Conservation (phyloP, 2,329 filamentous ascomycete species). For the Colletotrichum salicis region DNA sequence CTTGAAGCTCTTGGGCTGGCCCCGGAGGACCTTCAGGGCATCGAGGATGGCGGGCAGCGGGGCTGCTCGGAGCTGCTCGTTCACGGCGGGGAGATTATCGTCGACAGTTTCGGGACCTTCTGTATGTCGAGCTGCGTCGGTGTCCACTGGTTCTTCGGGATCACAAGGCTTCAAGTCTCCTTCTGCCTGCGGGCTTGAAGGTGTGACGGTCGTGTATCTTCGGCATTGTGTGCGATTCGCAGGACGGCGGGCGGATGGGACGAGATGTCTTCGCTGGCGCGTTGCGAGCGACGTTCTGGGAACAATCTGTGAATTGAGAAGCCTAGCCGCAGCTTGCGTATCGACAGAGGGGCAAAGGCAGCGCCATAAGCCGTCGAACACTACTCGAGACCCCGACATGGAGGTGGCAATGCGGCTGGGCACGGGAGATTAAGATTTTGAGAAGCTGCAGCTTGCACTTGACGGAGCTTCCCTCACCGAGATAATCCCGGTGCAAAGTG, state of each 20-base stretch:
- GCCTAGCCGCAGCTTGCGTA: slow-evolving; percentile 46
- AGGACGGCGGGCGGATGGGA: not conserved
- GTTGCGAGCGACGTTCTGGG: slow-evolving; percentile 28
- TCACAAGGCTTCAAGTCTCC: not conserved
- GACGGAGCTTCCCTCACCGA: slow-evolving; percentile 16
- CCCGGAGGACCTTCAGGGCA: slow-evolving; percentile 54
- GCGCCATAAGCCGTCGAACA: slow-evolving; percentile 71
- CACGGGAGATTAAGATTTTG: not conserved
- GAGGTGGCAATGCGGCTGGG: slow-evolving; percentile 7
- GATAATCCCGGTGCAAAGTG: not conserved
- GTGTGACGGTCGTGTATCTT: slow-evolving; percentile 13
- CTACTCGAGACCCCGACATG: slow-evolving; percentile 52
- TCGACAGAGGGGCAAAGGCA: slow-evolving; percentile 70
- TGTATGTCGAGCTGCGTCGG: not conserved
- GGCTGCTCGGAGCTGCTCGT: slow-evolving; percentile 42
- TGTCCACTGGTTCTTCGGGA: not conserved
- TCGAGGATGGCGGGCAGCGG: slow-evolving; percentile 56
- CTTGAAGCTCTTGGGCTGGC: slow-evolving; percentile 49
- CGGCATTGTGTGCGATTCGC: slow-evolving; percentile 4
- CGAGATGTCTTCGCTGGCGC: slow-evolving; percentile 11
- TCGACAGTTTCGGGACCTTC: not conserved
- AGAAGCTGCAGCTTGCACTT: slow-evolving; percentile 2
- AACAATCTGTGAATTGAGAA: slow-evolving; percentile 40
- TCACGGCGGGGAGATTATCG: slow-evolving; percentile 26
- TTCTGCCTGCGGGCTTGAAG: not conserved